These are phyloP conservation scores for Colletotrichum tropicicola DNA, from an alignment of 2,329 filamentous ascomycete genomes.

Conservation along the genomic window DNA sequence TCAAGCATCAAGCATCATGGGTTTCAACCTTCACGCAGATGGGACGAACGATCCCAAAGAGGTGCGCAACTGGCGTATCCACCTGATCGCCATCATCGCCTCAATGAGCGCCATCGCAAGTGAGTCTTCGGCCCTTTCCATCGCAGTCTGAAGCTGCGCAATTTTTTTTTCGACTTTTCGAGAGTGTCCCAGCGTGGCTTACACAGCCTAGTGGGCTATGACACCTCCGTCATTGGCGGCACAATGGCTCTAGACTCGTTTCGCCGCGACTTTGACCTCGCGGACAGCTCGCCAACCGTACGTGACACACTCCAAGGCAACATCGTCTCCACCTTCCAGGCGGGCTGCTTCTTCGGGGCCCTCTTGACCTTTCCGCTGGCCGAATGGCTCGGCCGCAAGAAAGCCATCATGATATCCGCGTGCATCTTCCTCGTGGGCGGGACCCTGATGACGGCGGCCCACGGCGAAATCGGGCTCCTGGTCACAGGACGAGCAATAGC, in stretches of 20 bases:
- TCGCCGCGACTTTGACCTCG: not conserved
- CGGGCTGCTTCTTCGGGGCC: conserved; percentile 63
- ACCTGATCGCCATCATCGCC: conserved; percentile 31
- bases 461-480: conserved; percentile 59
- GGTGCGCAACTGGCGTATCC: conserved; percentile 34
- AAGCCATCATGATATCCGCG: conserved; percentile 60
- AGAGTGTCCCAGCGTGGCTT: not conserved
- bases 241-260: conserved; percentile 35
- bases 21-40: conserved; percentile 23
- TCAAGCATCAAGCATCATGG: too few relatives aligned
- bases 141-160: too few relatives aligned
- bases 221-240: conserved; percentile 33
- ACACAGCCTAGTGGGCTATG: not conserved
- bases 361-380: conserved; percentile 63
- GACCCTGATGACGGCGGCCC: conserved; percentile 44
- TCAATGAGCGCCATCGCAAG: conserved; percentile 35
- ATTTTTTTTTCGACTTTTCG: not conserved
- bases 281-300: not conserved
- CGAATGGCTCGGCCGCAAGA: conserved; percentile 62
- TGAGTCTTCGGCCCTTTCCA: too few relatives aligned
- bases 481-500: conserved; percentile 62
- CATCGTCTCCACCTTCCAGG: conserved; percentile 58
- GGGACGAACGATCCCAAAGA: not conserved
- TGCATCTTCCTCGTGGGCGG: conserved; percentile 58
- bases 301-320: conserved; percentile 28